These are phyloP conservation scores for Vigna radiata DNA, from an alignment of 306 rosid species.

Conservation along the genomic window DNA sequence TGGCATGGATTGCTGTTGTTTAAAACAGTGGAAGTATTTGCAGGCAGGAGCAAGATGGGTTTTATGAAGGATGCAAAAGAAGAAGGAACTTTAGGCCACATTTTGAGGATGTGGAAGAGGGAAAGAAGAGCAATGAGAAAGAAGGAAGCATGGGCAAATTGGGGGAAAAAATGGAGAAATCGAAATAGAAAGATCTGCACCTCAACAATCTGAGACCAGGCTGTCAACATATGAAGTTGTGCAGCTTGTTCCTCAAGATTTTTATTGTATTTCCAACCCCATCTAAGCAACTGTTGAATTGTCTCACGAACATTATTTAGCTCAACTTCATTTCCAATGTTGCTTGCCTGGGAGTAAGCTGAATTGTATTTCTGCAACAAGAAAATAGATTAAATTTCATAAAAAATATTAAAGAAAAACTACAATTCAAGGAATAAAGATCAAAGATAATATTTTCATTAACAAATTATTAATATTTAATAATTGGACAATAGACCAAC, in stretches of 20 bases:
- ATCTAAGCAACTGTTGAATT: slow-evolving; percentile 90
- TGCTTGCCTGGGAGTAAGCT: slow-evolving; percentile 63
- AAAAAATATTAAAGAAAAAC: slow-evolving; percentile 13
- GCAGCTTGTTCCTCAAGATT: slow-evolving; percentile 99
- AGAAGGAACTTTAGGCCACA: neutral
- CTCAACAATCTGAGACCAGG: slow-evolving; percentile 99
- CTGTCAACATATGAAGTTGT: slow-evolving; percentile 94
- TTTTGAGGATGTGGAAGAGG: neutral
- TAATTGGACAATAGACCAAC: slow-evolving; percentile 55
- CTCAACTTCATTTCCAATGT: slow-evolving; percentile 76
- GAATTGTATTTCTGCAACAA: slow-evolving; percentile 76
- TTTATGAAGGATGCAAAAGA: too few relatives aligned
- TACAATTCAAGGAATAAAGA: slow-evolving; percentile 14
- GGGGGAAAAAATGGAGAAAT: too few relatives aligned
- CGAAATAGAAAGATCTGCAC: slow-evolving; percentile 49
- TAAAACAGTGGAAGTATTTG: too few relatives aligned
- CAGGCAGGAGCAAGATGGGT: neutral
- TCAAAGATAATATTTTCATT: slow-evolving; percentile 15
- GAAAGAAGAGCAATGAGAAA: neutral
- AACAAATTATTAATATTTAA: slow-evolving; percentile 27
- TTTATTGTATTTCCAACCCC: slow-evolving; percentile 99
- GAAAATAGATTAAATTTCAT: slow-evolving; percentile 35
- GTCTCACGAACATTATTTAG: slow-evolving; percentile 73
- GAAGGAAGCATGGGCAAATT: neutral
- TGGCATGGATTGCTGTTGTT: neutral